Percentiles rank a stretch among this genome's conserved stretches.
Conservation (phyloP, 2,329 filamentous ascomycete genomes). For the Alternaria incomplexa region DNA sequence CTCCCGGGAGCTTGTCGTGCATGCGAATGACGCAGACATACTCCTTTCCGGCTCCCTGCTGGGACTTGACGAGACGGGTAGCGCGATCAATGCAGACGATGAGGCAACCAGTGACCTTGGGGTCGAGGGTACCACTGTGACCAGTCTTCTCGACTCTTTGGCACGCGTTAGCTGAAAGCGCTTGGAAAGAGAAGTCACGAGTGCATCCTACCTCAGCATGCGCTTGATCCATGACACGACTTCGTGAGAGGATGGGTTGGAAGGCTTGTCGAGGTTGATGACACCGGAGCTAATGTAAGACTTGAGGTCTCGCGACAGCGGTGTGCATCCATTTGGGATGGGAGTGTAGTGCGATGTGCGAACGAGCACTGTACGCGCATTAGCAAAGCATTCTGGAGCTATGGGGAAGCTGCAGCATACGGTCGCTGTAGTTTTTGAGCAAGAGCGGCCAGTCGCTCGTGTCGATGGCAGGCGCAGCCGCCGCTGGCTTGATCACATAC, state of each 20-base stretch:
- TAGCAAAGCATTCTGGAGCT: slow-evolving; percentile 30
- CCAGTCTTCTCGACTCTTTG: slow-evolving; percentile 89
- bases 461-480: slow-evolving; percentile 76
- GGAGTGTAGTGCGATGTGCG: slow-evolving; percentile 97
- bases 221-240: slow-evolving; percentile 99
- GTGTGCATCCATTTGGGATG: slow-evolving; percentile 90
- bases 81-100: slow-evolving; percentile 97
- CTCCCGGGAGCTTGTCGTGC: slow-evolving; percentile 93
- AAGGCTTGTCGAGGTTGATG: slow-evolving; percentile 97
- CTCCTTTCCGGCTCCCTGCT: slow-evolving; percentile 98
- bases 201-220: slow-evolving; percentile 74
- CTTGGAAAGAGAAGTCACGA: not conserved
- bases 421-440: slow-evolving; percentile 93
- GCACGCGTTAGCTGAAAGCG: slow-evolving; percentile 17
- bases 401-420: slow-evolving; percentile 62
- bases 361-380: slow-evolving; percentile 71
- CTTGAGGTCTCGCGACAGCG: slow-evolving; percentile 92
- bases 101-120: slow-evolving; percentile 94
- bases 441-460: slow-evolving; percentile 92
- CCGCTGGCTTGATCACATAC: slow-evolving; percentile 91
- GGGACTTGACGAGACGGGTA: slow-evolving; percentile 96
- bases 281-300: slow-evolving; percentile 96
- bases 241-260: slow-evolving; percentile 97
- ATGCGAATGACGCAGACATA: slow-evolving; percentile 95
- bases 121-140: slow-evolving; percentile 96